Conservation (phyloP, 306 rosid genomes). For the Malus sieversii region DNA sequence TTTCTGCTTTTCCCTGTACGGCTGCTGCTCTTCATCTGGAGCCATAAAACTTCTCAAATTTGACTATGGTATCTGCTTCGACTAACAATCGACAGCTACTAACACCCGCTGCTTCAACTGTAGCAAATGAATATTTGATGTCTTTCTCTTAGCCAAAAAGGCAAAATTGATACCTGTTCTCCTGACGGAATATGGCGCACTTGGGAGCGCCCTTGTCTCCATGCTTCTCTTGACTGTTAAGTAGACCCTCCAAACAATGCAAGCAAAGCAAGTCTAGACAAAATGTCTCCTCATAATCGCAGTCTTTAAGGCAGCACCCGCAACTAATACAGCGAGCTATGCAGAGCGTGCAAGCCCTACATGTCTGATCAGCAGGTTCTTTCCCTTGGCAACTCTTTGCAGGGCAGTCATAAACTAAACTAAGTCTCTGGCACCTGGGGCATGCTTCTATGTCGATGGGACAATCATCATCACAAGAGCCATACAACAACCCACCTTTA, state of each 20-base stretch:
- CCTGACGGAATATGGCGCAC: constrained; percentile 24
- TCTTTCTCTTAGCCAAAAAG: constrained; percentile 31
- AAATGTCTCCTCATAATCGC: constrained; percentile 44
- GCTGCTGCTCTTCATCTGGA: not conserved
- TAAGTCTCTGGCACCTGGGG: constrained; percentile 43
- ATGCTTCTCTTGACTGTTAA: constrained; percentile 20
- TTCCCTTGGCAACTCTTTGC: constrained; percentile 42
- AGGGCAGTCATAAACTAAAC: constrained; percentile 57
- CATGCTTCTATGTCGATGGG: constrained; percentile 48
- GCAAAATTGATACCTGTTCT: constrained; percentile 29
- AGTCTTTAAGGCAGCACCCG: constrained; percentile 44
- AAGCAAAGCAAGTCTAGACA: constrained; percentile 38
- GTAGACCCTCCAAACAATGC: constrained; percentile 35
- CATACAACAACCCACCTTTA: constrained; percentile 15
- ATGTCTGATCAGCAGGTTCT: constrained; percentile 28
- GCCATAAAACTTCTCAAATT: not conserved
- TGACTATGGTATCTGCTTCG: not conserved
- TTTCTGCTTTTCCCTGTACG: not conserved
- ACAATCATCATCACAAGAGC: constrained; percentile 35
- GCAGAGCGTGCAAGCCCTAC: constrained; percentile 54
- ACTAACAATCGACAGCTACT: not conserved
- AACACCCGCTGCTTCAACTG: not conserved
- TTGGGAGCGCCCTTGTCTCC: constrained; percentile 18
- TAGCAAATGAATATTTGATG: not conserved
- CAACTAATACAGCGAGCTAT: constrained; percentile 39